Evolutionary conservation across 768 basidiomycete species (phyloP).

Genomic region (Leccinum subgranulosum): DNA sequence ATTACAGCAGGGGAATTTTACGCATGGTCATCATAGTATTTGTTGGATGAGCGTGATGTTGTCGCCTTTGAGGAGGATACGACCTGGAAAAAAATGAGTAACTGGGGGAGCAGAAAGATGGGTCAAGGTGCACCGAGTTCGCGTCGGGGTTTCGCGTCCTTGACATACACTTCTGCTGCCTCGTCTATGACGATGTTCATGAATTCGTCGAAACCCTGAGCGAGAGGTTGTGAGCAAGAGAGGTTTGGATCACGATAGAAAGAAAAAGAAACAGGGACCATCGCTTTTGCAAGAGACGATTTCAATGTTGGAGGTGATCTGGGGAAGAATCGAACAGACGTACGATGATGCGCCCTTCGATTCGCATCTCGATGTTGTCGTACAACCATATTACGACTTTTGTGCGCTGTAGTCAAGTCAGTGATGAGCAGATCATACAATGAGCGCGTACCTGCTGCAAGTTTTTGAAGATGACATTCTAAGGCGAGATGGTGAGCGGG

Average conservation of each 20-base stretch:
- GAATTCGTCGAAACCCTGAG: constrained; percentile 97
- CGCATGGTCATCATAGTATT: constrained; percentile 29
- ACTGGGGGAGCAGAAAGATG: neutral
- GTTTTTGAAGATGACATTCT: constrained; percentile 99
- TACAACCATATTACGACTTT: constrained; percentile 94
- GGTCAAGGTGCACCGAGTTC: constrained; percentile 66
- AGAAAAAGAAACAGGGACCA: constrained; percentile 6
- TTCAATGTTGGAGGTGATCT: constrained; percentile 37
- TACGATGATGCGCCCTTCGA: constrained; percentile 95
- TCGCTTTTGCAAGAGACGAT: constrained; percentile 38
- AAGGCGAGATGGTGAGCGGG: constrained; percentile 5
- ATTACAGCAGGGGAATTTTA: constrained; percentile 13
- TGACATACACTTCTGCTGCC: constrained; percentile 87
- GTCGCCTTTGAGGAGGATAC: constrained; percentile 95
- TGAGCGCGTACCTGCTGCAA: constrained; percentile 67
- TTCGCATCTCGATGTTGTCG: constrained; percentile 94
- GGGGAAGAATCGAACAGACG: constrained; percentile 37
- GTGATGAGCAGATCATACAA: constrained; percentile 5
- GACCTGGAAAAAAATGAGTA: constrained; percentile 49
- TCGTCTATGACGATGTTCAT: constrained; percentile 98
- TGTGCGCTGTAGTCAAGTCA: constrained; percentile 50
- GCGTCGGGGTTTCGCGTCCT: constrained; percentile 80
- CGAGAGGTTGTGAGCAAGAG: constrained; percentile 22
- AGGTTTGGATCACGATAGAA: neutral
- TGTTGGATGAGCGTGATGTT: constrained; percentile 98